Conservation (phyloP, 106 monocot species). For the Iris macrosiphon region DNA sequence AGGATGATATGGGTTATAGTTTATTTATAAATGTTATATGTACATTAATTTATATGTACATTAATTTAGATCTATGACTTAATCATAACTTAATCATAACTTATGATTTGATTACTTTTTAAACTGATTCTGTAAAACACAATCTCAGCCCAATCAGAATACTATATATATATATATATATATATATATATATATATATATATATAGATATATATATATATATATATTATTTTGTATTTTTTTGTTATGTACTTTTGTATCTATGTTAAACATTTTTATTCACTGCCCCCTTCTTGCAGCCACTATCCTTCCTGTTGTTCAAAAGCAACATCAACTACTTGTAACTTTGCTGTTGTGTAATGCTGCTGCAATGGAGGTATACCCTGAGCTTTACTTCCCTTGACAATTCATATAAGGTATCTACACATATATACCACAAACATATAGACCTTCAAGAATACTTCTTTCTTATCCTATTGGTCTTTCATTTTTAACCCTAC, state of each 20-base stretch:
- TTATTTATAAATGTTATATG: too few species aligned
- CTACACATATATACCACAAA: too few species aligned
- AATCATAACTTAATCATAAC: neutral
- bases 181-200: neutral
- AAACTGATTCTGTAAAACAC: neutral
- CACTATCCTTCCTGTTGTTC: conserved; percentile 86
- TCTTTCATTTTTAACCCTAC: too few species aligned
- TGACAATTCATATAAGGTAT: neutral
- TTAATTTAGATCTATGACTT: neutral
- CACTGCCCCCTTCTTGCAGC: conserved; percentile 29
- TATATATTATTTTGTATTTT: too few species aligned
- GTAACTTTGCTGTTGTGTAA: conserved; percentile 95
- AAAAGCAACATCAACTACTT: conserved; percentile 97
- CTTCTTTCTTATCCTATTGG: too few species aligned
- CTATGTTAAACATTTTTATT: conserved; percentile 4
- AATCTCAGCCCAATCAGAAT: neutral
- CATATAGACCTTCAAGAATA: too few species aligned
- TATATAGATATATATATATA: too few species aligned
- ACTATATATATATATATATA: neutral
- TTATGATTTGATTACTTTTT: neutral
- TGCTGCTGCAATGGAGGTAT: conserved; percentile 95
- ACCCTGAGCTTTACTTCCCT: neutral
- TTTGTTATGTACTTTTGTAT: neutral
- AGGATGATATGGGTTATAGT: too few species aligned
- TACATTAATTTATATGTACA: too few species aligned